Conservation (phyloP, 768 basidiomycete genomes). For the Serendipita vermifera region DNA sequence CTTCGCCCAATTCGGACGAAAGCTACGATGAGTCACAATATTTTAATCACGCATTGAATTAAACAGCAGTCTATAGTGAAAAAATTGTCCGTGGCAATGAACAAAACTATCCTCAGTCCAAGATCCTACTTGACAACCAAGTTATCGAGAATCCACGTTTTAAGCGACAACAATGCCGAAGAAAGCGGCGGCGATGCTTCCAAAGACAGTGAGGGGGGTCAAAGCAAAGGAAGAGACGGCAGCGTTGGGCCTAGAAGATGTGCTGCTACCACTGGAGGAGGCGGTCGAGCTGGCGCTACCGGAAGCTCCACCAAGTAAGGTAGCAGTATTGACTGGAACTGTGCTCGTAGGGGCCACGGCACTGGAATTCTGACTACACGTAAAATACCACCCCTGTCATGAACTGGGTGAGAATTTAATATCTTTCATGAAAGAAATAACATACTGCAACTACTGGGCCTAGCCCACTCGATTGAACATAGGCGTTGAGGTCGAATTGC, state of each 20-base stretch:
- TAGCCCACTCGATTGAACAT: constrained; percentile 35
- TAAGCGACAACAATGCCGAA: constrained; percentile 17
- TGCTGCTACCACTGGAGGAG: background rate
- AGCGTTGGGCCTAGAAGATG: background rate
- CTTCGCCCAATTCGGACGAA: too few species aligned
- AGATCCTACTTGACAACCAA: too few species aligned
- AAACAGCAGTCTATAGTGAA: too few species aligned
- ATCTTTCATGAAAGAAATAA: background rate
- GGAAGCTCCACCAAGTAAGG: constrained; percentile 28
- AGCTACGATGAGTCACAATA: too few species aligned
- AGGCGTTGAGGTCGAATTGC: constrained; percentile 42
- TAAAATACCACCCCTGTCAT: constrained; percentile 52
- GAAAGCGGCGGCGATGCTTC: constrained; percentile 37
- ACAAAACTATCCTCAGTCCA: too few species aligned
- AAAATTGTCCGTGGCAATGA: too few species aligned
- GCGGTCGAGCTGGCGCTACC: constrained; percentile 14
- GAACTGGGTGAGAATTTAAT: constrained; percentile 10
- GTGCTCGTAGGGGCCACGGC: constrained; percentile 43
- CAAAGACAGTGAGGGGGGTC: background rate
- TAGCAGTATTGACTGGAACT: constrained; percentile 52
- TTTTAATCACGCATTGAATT: too few species aligned
- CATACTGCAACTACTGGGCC: constrained; percentile 49
- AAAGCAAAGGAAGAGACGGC: background rate
- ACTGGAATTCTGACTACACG: constrained; percentile 54
- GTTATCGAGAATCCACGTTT: too few species aligned